Evolutionary conservation across 139 green algal species (phyloP).

Genomic region (Chlorella ohadii): DNA sequence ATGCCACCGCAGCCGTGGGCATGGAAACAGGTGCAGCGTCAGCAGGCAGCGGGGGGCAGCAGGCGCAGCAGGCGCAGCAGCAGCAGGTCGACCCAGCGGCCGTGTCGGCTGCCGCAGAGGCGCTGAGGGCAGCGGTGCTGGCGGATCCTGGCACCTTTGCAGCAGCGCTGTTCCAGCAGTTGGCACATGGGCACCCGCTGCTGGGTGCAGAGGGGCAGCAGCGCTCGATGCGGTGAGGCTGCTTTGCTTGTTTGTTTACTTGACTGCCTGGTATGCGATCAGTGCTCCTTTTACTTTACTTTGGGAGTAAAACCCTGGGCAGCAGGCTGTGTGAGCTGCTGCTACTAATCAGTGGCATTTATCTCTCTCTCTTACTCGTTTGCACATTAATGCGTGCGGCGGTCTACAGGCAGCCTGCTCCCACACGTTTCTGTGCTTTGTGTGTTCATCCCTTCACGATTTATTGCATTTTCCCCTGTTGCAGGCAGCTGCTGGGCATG

Average conservation of each 20-base stretch:
- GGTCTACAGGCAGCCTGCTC: no score
- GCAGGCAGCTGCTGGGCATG: conserved; percentile 41
- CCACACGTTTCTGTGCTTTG: no score
- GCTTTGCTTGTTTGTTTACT: no score
- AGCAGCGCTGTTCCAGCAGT: conserved; percentile 31
- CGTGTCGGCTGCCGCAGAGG: conserved; percentile 8
- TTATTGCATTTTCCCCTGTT: neutral
- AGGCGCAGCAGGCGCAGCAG: neutral
- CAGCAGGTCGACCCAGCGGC: neutral
- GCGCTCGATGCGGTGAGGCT: conserved; percentile 34
- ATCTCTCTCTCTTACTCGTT: no score
- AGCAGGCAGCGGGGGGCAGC: neutral
- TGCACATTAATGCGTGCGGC: no score
- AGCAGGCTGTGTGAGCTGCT: neutral
- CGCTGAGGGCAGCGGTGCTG: neutral
- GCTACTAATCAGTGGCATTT: no score
- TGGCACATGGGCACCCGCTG: conserved; percentile 57
- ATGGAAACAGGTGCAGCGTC: neutral
- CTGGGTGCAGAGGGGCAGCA: conserved; percentile 23
- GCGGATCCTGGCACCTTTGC: conserved; percentile 4
- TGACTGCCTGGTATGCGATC: no score
- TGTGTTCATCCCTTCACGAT: neutral
- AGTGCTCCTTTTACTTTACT: no score
- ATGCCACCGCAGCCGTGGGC: neutral
- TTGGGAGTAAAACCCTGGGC: no score